Evolutionary conservation across 768 basidiomycete species (phyloP), one percentile per base, ranked within the genome.

Genomic region (Leccinum uliginosum): DNA sequence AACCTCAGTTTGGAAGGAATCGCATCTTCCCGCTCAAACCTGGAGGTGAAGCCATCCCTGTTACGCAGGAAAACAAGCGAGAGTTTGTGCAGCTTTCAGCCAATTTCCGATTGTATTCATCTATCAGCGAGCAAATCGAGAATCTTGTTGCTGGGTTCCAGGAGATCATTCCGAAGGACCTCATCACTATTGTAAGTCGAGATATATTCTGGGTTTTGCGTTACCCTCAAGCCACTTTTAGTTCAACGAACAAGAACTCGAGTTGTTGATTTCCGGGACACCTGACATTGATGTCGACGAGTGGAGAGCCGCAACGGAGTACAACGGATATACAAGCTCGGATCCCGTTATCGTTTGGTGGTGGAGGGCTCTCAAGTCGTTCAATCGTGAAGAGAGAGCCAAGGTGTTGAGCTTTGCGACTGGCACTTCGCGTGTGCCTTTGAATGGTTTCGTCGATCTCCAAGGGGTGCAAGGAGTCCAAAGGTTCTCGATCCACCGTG

Each of bases 281-380:
- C 96, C 97, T n/a, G 94, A 96, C 62, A 93, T 99, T 61, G 95
- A 98, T 64, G 93, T 98, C 2, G 97, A 99, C 69, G 97, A 98
- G 73, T 95, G 93, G 93, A 84, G 91, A 53, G 86, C 89, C 15
- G 91, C 91, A 12, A 94, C 91, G 3, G 93, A 94, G 67, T 93
- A 94, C 74, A 91, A 87, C 60, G 90, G 91, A 48, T 93, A 92
- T 70, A 83, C 81, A 6, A 82, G 88, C 65, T 90, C 89, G 3
- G 95, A 99, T 70, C 92, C 96, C 6, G 94, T 96, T 66, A 94
- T 98, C 58, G 87, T 91, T 27, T 99, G 95, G 95, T 98, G 93
- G 89, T 99, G 97, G 97, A 83, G 97, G 62, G 96, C 96, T 2
- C 82, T 99, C 44, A 93, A 98, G 73, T 96, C 93, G 9, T 98